Base-by-base conservation (phyloP, 495 filamentous ascomycete genomes). In the Articulospora tetracladia region DNA sequence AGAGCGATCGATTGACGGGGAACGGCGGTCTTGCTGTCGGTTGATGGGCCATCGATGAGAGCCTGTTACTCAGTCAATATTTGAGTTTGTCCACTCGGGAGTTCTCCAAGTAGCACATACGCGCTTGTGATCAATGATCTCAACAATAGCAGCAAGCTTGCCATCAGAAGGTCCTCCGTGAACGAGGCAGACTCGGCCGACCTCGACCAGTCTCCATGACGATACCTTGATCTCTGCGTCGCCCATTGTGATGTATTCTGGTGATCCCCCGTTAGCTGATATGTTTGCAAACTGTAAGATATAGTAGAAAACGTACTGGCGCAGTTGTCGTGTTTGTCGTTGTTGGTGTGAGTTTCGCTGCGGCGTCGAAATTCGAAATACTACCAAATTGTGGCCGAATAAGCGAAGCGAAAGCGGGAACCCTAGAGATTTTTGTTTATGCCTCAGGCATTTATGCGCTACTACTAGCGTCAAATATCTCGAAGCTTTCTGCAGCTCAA, bases 71-170 rank as follows among this genome's bases (percentile, higher is more conserved):
- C 11, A 58, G 59, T 66, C 32, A 65, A 57, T 48, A 58, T 50
- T 30, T 30, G 58, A 25, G 47, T 19, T 19, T 3, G 8, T 44
- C 17, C n/a, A 3, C n/a, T 17, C 17, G 39, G 3, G 39, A 11
- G 3, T 44, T 44, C 30, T 41, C 59, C n/a, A 55, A 63, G 54
- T 50, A 49, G n/a, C 62, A 89, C 93, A 73, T 96, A 98, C 94
- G 77, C 94, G 91, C 85, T 96, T 96, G 89, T 99, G 94, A 79
- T 98, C 95, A 78, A 98, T 93, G 76, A 99, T 96, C 86, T 98
- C 92, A 77, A 97, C 92, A 74, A 99, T 94, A 71, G 84, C 79
- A 64, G 92, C 95, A 63, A 98, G 85, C 76, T 88, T 89, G 78
- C 92, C 93, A 63, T 75, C 80, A 82, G 85, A 90, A 64, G 86